A percentile compares a stretch with the other conserved stretches of the same genome.
phyloP scores from a whole-genome alignment of 2,329 filamentous ascomycete species.

The Aspergillus puulaauensis region DNA sequence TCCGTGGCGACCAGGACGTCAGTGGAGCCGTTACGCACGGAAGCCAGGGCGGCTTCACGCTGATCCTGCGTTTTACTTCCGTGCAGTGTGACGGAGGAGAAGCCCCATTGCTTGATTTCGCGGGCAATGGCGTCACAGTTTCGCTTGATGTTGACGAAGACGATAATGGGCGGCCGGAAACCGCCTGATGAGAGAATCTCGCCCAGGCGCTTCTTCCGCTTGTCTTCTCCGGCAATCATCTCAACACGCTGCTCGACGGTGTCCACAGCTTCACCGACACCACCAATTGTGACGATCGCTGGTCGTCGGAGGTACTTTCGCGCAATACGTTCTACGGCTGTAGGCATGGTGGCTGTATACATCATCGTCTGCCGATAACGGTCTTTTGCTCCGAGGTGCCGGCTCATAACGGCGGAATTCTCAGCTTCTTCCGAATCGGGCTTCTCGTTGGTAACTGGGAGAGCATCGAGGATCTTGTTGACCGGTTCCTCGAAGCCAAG shows the following conservation, averaged over 20 bases:
- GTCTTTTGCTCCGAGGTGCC: slow-evolving; percentile 70
- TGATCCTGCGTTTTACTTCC: slow-evolving; percentile 97
- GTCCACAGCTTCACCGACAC: slow-evolving; percentile 91
- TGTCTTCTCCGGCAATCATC: slow-evolving; percentile 86
- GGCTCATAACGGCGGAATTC: slow-evolving; percentile 78
- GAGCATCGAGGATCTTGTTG: slow-evolving; percentile 93
- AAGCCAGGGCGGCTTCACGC: slow-evolving; percentile 85
- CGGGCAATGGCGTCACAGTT: slow-evolving; percentile 95
- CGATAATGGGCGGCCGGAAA: slow-evolving; percentile 88
- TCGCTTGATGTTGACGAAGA: slow-evolving; percentile 99
- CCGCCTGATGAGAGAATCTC: slow-evolving; percentile 81
- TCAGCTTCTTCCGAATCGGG: slow-evolving; percentile 92
- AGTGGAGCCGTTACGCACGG: slow-evolving; percentile 75
- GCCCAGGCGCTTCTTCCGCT: slow-evolving; percentile 90
- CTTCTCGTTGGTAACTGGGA: slow-evolving; percentile 91
- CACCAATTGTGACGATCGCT: slow-evolving; percentile 92
- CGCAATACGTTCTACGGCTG: slow-evolving; percentile 90
- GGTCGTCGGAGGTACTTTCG: slow-evolving; percentile 92
- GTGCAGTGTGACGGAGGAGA: slow-evolving; percentile 85
- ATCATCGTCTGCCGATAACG: slow-evolving; percentile 98
- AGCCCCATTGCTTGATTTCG: slow-evolving; percentile 93
- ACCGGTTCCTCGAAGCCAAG: slow-evolving; percentile 96
- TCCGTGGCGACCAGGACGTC: slow-evolving; percentile 95
- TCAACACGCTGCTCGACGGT: slow-evolving; percentile 97
- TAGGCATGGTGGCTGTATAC: slow-evolving; percentile 99